These are phyloP conservation scores for Ganoderma leucocontextum DNA, from an alignment of 1,284 basidiomycete genomes.

Conservation along the genomic window DNA sequence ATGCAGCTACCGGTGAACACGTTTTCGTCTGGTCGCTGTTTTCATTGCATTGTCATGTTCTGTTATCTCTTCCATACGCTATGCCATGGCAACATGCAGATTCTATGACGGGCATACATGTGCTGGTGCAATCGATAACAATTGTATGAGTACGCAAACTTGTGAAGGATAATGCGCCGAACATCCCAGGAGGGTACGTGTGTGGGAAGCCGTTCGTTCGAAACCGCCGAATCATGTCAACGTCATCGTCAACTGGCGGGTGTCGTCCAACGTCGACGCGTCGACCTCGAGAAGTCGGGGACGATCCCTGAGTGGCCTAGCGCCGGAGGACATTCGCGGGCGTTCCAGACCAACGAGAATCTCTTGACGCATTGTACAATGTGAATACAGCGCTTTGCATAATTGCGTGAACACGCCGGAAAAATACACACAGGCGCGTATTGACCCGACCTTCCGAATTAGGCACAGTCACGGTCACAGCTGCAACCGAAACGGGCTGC, in stretches of 20 bases:
- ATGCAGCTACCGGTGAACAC: constrained; percentile 86
- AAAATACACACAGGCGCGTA: too few species aligned
- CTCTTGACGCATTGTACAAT: too few species aligned
- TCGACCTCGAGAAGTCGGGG: not conserved
- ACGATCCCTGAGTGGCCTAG: not conserved
- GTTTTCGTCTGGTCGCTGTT: constrained; percentile 43
- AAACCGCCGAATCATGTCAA: not conserved
- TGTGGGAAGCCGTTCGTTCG: not conserved
- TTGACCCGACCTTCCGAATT: too few species aligned
- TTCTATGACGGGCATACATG: constrained; percentile 32
- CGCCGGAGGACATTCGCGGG: not conserved
- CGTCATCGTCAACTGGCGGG: not conserved
- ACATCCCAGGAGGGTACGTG: not conserved
- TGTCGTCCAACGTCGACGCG: not conserved
- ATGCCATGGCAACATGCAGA: constrained; percentile 55
- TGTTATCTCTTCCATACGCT: constrained; percentile 48
- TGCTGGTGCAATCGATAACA: constrained; percentile 27
- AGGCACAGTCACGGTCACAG: too few species aligned
- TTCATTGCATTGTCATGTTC: constrained; percentile 53
- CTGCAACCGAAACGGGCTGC: too few species aligned
- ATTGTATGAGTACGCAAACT: constrained; percentile 25
- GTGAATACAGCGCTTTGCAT: too few species aligned
- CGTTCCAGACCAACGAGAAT: not conserved
- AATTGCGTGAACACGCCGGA: too few species aligned
- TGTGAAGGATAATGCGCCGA: not conserved